Evolutionary conservation across 2,329 filamentous ascomycete genomes (phyloP).

Genomic region (Verruconis gallopava): DNA sequence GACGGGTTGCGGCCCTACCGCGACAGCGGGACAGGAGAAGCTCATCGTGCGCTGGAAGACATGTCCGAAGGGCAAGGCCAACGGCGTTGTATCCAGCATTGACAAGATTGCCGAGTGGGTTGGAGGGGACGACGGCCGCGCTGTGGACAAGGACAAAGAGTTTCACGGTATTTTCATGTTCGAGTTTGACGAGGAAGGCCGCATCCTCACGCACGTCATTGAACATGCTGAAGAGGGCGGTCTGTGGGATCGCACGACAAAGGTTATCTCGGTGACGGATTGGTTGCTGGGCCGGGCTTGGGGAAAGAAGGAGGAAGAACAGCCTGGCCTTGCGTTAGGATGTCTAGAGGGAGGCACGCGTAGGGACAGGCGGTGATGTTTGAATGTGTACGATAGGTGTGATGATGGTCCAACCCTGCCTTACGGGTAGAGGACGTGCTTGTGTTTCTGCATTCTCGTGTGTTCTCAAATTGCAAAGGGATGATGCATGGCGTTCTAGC

Average conservation of each 20-base stretch:
- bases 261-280: slow-evolving; percentile 83
- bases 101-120: slow-evolving; percentile 44
- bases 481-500: no score
- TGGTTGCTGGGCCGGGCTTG: slow-evolving; percentile 78
- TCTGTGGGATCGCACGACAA: slow-evolving; percentile 71
- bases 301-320: slow-evolving; percentile 31
- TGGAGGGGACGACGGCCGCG: slow-evolving; percentile 25
- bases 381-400: neutral
- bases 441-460: no score
- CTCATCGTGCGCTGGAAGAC: slow-evolving; percentile 87
- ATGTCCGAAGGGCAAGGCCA: slow-evolving; percentile 36
- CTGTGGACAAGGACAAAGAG: slow-evolving; percentile 38
- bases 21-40: slow-evolving; percentile 50
- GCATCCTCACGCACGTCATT: slow-evolving; percentile 79
- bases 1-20: slow-evolving; percentile 25
- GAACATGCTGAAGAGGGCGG: slow-evolving; percentile 79
- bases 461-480: no score
- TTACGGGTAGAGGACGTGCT: no score
- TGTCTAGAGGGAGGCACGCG: slow-evolving; percentile 11
- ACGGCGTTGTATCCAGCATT: slow-evolving; percentile 35
- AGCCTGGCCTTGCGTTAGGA: slow-evolving; percentile 29
- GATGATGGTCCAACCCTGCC: no score
- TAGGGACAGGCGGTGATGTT: neutral
- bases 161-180: slow-evolving; percentile 92
- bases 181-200: slow-evolving; percentile 79